Conservation (phyloP, 352 stramenopile species). For the Phytophthora sp. region DNA sequence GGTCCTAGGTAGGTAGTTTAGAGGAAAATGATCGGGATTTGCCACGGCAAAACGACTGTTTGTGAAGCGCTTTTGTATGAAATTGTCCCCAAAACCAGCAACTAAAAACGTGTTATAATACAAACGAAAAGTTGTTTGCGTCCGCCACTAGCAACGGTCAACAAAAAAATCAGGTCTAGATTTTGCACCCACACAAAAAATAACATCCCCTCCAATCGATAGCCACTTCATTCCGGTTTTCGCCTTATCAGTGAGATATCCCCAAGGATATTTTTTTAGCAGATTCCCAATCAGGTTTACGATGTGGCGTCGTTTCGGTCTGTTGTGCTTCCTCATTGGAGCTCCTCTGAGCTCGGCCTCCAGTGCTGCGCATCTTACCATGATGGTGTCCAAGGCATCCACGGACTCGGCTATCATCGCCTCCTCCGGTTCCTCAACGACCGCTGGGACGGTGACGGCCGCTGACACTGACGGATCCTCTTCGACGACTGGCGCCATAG, state of each 20-base stretch:
- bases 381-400: slow-evolving; percentile 22
- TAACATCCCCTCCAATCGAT: neutral
- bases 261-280: neutral
- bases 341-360: slow-evolving; percentile 8
- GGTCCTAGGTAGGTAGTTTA: too few species aligned
- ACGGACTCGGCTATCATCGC: slow-evolving; percentile 3
- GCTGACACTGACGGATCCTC: slow-evolving; percentile 8
- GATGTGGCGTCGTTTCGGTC: slow-evolving; percentile 21
- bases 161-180: slow-evolving; percentile 31
- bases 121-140: too few species aligned
- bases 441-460: slow-evolving; percentile 8
- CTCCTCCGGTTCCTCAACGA: slow-evolving; percentile 12
- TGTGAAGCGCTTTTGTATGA: neutral
- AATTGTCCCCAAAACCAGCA: neutral
- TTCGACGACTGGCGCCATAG: slow-evolving; percentile 5
- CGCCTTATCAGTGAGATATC: slow-evolving; percentile 13
- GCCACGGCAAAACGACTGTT: slow-evolving; percentile 1
- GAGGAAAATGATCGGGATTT: slow-evolving; percentile 31
- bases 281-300: slow-evolving; percentile 8
- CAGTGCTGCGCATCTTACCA: slow-evolving; percentile 13
- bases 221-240: slow-evolving; percentile 24
- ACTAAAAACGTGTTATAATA: neutral
- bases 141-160: slow-evolving; percentile 1
- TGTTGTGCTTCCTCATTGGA: slow-evolving; percentile 17
- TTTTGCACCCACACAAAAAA: slow-evolving; percentile 18